Conservation (phyloP, 2,329 filamentous ascomycete species). For the Botrytis aclada region DNA sequence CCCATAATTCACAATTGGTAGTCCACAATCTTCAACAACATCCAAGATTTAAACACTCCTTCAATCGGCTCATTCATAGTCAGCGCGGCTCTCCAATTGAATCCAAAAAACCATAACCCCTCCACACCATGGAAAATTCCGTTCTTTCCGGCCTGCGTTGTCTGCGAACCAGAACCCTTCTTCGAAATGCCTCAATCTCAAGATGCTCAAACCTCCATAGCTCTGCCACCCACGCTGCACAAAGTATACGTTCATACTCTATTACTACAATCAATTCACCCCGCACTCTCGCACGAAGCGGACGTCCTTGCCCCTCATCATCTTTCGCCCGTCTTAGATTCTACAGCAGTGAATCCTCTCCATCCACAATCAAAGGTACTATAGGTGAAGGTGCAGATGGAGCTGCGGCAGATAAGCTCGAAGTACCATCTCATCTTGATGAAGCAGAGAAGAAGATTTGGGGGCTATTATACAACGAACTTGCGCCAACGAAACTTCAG, state of each 20-base stretch:
- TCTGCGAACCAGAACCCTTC: not conserved
- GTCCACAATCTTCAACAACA: too few species aligned
- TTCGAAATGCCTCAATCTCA: not conserved
- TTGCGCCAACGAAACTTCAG: slow-evolving; percentile 36
- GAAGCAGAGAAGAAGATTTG: slow-evolving; percentile 18
- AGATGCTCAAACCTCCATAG: not conserved
- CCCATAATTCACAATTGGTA: not conserved
- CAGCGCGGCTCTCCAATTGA: not conserved
- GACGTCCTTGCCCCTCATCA: not conserved
- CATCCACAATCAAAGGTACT: slow-evolving; percentile 4
- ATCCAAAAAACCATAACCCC: not conserved
- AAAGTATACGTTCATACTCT: not conserved
- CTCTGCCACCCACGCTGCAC: not conserved
- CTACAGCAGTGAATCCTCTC: slow-evolving; percentile 12
- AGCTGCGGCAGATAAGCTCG: not conserved
- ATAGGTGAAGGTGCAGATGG: not conserved
- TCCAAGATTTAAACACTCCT: not conserved
- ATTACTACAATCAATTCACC: not conserved
- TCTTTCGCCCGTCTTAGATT: not conserved
- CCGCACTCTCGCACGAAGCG: not conserved
- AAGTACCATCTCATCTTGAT: slow-evolving; percentile 16
- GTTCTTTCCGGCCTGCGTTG: slow-evolving; percentile 6
- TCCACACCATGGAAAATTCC: slow-evolving; percentile 14
- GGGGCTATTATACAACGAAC: slow-evolving; percentile 33
- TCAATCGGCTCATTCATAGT: not conserved